phyloP scores from a whole-genome alignment of 805 yeast genomes.

The Spathaspora boniae region DNA sequence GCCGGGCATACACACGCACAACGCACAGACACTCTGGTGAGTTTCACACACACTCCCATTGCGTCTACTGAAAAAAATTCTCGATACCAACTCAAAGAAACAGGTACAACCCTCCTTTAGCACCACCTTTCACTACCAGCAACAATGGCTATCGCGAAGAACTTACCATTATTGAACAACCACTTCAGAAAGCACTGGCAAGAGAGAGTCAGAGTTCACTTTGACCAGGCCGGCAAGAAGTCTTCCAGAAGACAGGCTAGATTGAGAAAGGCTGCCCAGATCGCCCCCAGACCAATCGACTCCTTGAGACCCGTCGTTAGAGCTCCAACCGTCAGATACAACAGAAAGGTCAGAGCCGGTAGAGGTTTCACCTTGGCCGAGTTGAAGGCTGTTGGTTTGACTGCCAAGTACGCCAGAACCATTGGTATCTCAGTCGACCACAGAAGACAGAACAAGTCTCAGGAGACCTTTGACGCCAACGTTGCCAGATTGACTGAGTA shows the following conservation, averaged over 20 bases:
- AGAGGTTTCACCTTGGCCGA: constrained; percentile 98
- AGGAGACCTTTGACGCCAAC: constrained; percentile 91
- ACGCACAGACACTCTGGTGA: too few relatives aligned
- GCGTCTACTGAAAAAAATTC: background rate
- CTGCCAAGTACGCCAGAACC: constrained; percentile 93
- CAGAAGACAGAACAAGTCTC: constrained; percentile 98
- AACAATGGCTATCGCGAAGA: constrained; percentile 92
- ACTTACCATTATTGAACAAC: constrained; percentile 98
- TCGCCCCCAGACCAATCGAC: constrained; percentile 98
- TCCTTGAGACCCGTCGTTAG: constrained; percentile 95
- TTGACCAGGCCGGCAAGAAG: constrained; percentile 99
- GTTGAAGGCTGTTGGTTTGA: constrained; percentile 94
- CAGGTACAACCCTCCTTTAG: too few relatives aligned
- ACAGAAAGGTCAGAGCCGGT: constrained; percentile 99
- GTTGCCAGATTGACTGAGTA: constrained; percentile 96
- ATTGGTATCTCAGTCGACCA: constrained; percentile 98
- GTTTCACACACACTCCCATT: background rate
- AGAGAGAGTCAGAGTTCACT: constrained; percentile 98
- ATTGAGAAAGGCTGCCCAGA: constrained; percentile 86
- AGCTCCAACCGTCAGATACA: constrained; percentile 98
- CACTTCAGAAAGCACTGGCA: constrained; percentile 99
- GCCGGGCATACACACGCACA: too few relatives aligned
- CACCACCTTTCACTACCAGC: too few relatives aligned
- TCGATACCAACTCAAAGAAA: constrained; percentile 2
- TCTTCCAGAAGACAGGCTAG: constrained; percentile 94